Percentiles rank a stretch among this genome's conserved stretches.
These are phyloP conservation scores for Teratosphaeria epicoccoides DNA, from an alignment of 2,329 filamentous ascomycete genomes.

Conservation along the genomic window DNA sequence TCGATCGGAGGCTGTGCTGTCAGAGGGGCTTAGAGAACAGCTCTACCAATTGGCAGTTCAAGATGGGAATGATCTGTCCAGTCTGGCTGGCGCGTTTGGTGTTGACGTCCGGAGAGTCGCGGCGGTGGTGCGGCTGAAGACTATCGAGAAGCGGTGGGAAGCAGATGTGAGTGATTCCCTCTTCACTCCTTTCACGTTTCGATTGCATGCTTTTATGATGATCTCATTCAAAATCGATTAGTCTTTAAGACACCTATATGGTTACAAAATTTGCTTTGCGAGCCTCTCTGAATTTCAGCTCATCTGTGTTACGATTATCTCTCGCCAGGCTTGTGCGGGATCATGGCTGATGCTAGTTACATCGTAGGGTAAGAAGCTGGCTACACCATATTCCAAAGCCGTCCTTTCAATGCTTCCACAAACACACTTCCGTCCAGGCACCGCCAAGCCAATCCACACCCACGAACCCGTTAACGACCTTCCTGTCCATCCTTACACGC, in stretches of 20 bases:
- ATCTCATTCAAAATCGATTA: slow-evolving; percentile 83
- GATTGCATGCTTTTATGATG: slow-evolving; percentile 43
- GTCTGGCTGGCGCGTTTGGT: slow-evolving; percentile 64
- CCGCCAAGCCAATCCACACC: slow-evolving; percentile 23
- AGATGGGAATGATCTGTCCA: slow-evolving; percentile 59
- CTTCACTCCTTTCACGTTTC: neutral
- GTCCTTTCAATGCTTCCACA: slow-evolving; percentile 71
- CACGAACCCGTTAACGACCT: slow-evolving; percentile 58
- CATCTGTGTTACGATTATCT: neutral
- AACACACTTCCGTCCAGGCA: slow-evolving; percentile 37
- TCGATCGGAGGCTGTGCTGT: slow-evolving; percentile 60
- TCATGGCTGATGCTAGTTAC: slow-evolving; percentile 1
- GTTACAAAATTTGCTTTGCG: slow-evolving; percentile 71
- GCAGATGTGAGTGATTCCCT: slow-evolving; percentile 58
- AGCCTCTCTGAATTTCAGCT: slow-evolving; percentile 55
- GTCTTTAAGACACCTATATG: slow-evolving; percentile 96
- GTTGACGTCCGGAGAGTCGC: slow-evolving; percentile 77
- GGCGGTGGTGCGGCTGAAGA: slow-evolving; percentile 74
- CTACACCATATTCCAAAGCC: slow-evolving; percentile 64
- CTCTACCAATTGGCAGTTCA: slow-evolving; percentile 60
- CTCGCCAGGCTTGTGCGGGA: slow-evolving; percentile 5
- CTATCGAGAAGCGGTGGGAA: slow-evolving; percentile 70
- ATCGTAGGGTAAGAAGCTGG: slow-evolving; percentile 62
- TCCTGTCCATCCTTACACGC: slow-evolving; percentile 45
- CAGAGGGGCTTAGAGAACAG: slow-evolving; percentile 59